A percentile compares a stretch with the other conserved stretches of the same genome.
Evolutionary conservation across 208 protist genomes (phyloP).

Genomic region (Leishmania gerbilli): DNA sequence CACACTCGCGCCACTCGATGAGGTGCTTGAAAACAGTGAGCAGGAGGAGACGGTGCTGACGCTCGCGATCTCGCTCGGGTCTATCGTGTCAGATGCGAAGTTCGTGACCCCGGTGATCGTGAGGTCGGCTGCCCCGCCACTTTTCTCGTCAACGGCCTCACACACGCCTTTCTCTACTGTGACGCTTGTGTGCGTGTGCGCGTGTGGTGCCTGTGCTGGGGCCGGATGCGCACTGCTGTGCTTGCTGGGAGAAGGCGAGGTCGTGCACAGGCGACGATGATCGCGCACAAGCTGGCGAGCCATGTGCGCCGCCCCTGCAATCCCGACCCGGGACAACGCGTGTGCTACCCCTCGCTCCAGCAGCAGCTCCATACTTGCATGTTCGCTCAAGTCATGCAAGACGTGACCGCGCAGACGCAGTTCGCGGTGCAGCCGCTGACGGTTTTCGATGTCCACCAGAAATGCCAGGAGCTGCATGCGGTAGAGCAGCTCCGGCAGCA

Average conservation of each 20-base stretch:
- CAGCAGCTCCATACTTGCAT: slow-evolving; percentile 30
- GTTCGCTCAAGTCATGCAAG: slow-evolving; percentile 27
- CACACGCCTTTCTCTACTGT: neutral
- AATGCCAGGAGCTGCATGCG: slow-evolving; percentile 64
- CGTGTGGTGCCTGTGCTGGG: neutral
- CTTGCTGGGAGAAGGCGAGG: slow-evolving; percentile 12
- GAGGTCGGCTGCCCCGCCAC: neutral
- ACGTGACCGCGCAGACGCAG: slow-evolving; percentile 55
- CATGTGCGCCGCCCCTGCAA: slow-evolving; percentile 48
- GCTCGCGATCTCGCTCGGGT: slow-evolving; percentile 15
- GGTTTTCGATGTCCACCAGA: slow-evolving; percentile 49
- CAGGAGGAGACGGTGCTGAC: slow-evolving; percentile 28
- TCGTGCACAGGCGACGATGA: slow-evolving; percentile 10
- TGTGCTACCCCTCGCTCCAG: slow-evolving; percentile 51
- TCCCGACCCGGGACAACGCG: slow-evolving; percentile 38
- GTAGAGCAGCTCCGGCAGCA: slow-evolving; percentile 69
- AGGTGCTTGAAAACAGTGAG: slow-evolving; percentile 10
- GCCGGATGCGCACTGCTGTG: slow-evolving; percentile 6
- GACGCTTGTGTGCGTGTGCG: neutral
- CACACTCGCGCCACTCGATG: slow-evolving; percentile 2
- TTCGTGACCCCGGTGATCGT: slow-evolving; percentile 14
- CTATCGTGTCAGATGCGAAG: slow-evolving; percentile 16
- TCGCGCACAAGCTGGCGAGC: slow-evolving; percentile 55
- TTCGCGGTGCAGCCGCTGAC: slow-evolving; percentile 58
- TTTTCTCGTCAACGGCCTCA: neutral